A percentile compares a stretch with the other conserved stretches of the same genome.
These are phyloP conservation scores for Chrysophaeum taylorii DNA, from an alignment of 352 stramenopile species.

Conservation along the genomic window DNA sequence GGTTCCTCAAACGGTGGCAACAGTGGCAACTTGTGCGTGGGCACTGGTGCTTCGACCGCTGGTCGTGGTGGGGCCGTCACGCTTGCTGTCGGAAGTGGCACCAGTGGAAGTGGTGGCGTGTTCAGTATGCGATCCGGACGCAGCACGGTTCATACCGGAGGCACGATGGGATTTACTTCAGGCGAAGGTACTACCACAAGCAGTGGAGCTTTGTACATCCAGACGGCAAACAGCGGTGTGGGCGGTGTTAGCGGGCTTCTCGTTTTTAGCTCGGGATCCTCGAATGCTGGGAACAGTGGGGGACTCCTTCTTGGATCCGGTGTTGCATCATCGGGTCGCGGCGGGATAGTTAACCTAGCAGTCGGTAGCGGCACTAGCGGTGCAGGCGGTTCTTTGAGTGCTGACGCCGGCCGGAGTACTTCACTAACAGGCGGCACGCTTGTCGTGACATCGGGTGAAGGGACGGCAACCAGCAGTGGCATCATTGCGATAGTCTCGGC, in stretches of 20 bases:
- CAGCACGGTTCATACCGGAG: conserved; percentile 18
- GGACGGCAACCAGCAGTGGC: conserved; percentile 23
- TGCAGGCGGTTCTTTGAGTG: conserved; percentile 7
- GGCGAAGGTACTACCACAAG: conserved; percentile 25
- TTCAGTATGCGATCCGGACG: conserved; percentile 30
- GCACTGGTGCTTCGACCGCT: background rate
- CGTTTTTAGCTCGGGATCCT: conserved; percentile 13
- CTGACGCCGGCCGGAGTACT: conserved; percentile 3
- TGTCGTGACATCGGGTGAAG: conserved; percentile 24
- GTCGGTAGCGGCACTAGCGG: conserved; percentile 22
- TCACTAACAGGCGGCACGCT: conserved; percentile 20
- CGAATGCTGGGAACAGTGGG: background rate
- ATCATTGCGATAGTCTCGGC: conserved; percentile 28
- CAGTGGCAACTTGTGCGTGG: background rate
- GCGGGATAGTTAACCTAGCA: background rate
- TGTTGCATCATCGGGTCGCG: conserved; percentile 3
- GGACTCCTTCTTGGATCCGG: conserved; percentile 11
- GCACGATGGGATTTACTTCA: background rate
- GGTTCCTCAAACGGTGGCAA: conserved; percentile 5
- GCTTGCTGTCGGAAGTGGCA: conserved; percentile 34
- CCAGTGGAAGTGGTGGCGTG: conserved; percentile 7
- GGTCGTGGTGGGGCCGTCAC: background rate
- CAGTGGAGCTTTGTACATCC: conserved; percentile 19
- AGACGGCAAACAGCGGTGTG: conserved; percentile 17
- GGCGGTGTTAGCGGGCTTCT: conserved; percentile 7